Conservation (phyloP, 129 eudicot species). For the Calendula officinalis region DNA sequence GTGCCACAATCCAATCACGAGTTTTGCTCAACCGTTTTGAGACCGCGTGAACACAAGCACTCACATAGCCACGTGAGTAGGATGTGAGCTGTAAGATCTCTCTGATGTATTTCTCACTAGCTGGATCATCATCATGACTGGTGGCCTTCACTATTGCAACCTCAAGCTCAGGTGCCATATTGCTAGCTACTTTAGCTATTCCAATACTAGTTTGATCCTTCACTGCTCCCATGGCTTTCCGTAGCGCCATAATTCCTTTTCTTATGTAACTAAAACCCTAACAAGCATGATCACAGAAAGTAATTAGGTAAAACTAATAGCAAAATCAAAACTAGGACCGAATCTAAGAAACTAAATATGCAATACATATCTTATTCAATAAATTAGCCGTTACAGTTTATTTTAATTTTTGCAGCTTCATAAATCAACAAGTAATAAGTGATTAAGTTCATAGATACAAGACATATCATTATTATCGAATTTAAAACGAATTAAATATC, state of each 20-base stretch:
- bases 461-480: background rate
- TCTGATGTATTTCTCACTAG: conserved; percentile 33
- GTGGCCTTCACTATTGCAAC: conserved; percentile 37
- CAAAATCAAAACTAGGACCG: background rate
- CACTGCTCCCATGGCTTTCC: conserved; percentile 80
- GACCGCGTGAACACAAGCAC: conserved; percentile 35
- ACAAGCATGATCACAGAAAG: background rate
- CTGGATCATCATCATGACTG: conserved; percentile 37
- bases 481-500: background rate
- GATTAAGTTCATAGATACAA: conserved; percentile 16
- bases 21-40: conserved; percentile 65
- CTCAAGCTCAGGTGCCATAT: conserved; percentile 53
- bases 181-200: conserved; percentile 37
- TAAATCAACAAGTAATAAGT: background rate
- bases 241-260: conserved; percentile 35
- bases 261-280: conserved; percentile 11
- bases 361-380: background rate
- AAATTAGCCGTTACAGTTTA: background rate
- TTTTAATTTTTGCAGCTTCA: background rate
- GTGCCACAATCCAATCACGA: conserved; percentile 42
- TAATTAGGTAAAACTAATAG: background rate
- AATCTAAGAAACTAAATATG: conserved; percentile 13
- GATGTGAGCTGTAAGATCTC: conserved; percentile 33
- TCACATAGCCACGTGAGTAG: conserved; percentile 39
- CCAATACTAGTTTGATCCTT: conserved; percentile 40